These are phyloP conservation scores for Candida glaebosa DNA, from an alignment of 805 yeast species.

Conservation along the genomic window DNA sequence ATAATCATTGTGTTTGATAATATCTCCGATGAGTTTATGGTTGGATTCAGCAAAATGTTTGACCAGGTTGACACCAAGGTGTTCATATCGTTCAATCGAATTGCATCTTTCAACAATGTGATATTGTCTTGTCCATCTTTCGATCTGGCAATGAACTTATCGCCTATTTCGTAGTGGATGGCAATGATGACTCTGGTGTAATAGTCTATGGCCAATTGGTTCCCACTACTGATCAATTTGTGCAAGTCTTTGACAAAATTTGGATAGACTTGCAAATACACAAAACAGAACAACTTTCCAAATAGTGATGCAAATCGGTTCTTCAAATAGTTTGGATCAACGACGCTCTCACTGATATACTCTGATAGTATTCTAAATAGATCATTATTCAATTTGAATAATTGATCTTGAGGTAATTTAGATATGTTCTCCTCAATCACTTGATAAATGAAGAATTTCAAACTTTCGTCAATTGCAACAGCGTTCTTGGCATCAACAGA, in stretches of 20 bases:
- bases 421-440: conserved; percentile 59
- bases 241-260: conserved; percentile 31
- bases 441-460: conserved; percentile 66
- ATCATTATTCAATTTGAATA: conserved; percentile 42
- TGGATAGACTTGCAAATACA: conserved; percentile 30
- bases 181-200: conserved; percentile 69
- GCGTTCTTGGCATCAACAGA: conserved; percentile 7
- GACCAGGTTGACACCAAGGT: conserved; percentile 66
- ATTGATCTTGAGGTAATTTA: conserved; percentile 42
- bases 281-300: conserved; percentile 32
- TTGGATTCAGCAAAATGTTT: conserved; percentile 41
- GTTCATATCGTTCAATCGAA: conserved; percentile 74
- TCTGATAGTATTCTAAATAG: conserved; percentile 44
- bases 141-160: conserved; percentile 74
- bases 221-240: conserved; percentile 15
- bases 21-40: conserved; percentile 35
- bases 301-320: conserved; percentile 36
- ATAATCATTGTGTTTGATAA: conserved; percentile 57
- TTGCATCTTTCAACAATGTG: conserved; percentile 72
- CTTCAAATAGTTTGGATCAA: conserved; percentile 31
- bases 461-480: conserved; percentile 44
- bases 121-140: conserved; percentile 62
- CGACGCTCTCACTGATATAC: conserved; percentile 11
- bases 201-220: conserved; percentile 54
- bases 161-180: conserved; percentile 91